Evolutionary conservation across 495 filamentous ascomycete genomes (phyloP).

Genomic region (Extremus antarcticus): DNA sequence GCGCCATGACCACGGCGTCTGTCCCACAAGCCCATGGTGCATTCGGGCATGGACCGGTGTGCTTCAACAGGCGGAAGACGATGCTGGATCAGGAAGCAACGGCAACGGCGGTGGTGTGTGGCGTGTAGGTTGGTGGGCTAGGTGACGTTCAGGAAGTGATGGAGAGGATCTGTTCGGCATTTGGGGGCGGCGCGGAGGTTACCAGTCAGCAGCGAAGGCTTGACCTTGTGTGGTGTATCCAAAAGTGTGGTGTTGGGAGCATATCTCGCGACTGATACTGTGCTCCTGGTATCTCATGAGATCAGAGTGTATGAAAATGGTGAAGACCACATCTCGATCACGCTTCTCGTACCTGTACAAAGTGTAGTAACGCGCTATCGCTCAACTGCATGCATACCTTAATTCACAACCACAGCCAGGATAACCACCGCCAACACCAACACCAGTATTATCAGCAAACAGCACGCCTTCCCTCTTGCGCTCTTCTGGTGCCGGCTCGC

Average conservation of each 20-base stretch:
- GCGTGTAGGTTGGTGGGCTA: no score
- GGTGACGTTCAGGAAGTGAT: no score
- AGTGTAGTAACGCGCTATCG: background rate
- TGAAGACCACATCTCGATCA: no score
- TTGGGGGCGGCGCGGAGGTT: background rate
- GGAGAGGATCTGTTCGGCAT: background rate
- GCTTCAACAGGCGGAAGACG: background rate
- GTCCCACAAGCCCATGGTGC: background rate
- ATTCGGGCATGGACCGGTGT: background rate
- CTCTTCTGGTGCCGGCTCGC: slow-evolving; percentile 87
- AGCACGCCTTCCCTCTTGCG: slow-evolving; percentile 84
- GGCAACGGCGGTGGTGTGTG: background rate
- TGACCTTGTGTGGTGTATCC: no score
- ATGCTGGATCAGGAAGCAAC: background rate
- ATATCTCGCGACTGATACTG: no score
- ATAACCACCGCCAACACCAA: slow-evolving; percentile 82
- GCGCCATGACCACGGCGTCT: background rate
- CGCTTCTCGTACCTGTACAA: no score
- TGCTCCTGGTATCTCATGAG: no score
- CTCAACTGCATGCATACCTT: slow-evolving; percentile 1
- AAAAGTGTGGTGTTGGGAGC: no score
- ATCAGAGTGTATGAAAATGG: no score
- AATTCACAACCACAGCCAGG: slow-evolving; percentile 67
- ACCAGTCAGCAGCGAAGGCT: no score
- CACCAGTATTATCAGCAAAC: slow-evolving; percentile 79